Evolutionary conservation across 306 rosid genomes (phyloP).

Genomic region (Boehmeria nivea): DNA sequence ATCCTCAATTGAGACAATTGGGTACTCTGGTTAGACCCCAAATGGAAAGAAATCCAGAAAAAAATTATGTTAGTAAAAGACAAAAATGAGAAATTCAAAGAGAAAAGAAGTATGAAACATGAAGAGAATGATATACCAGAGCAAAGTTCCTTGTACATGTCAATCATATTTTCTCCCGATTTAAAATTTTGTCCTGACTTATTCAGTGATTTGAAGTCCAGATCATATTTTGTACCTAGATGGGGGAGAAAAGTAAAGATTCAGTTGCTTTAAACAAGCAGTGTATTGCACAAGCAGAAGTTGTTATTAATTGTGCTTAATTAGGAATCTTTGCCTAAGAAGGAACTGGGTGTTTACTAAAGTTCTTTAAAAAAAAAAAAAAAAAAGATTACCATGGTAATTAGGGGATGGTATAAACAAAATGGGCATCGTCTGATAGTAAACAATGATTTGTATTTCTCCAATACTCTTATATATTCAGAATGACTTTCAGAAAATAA

Average conservation of each 20-base stretch:
- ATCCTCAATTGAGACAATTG: slow-evolving; percentile 83
- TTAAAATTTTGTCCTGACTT: slow-evolving; percentile 78
- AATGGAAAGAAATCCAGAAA: slow-evolving; percentile 12
- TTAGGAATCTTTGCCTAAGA: too few relatives aligned
- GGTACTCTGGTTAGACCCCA: slow-evolving; percentile 50
- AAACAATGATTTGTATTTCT: too few relatives aligned
- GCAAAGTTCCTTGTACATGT: slow-evolving; percentile 73
- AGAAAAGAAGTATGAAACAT: slow-evolving; percentile 3
- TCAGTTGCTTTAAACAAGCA: background rate
- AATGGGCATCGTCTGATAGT: too few relatives aligned
- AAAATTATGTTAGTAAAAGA: slow-evolving; percentile 8
- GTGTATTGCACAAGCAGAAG: background rate
- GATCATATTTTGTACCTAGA: slow-evolving; percentile 85
- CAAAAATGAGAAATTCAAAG: slow-evolving; percentile 4
- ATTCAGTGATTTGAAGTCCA: slow-evolving; percentile 65
- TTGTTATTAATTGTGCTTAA: too few relatives aligned
- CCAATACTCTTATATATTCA: background rate
- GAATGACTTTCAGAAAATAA: slow-evolving; percentile 18
- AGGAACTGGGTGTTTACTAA: too few relatives aligned
- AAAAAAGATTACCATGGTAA: too few relatives aligned
- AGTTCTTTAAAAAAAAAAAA: too few relatives aligned
- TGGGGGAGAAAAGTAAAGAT: slow-evolving; percentile 8
- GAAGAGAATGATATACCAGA: slow-evolving; percentile 38
- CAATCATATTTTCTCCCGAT: slow-evolving; percentile 84
- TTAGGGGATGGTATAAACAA: too few relatives aligned